Conservation (phyloP, 1,284 basidiomycete species). For the Cryptococcus sp. region DNA sequence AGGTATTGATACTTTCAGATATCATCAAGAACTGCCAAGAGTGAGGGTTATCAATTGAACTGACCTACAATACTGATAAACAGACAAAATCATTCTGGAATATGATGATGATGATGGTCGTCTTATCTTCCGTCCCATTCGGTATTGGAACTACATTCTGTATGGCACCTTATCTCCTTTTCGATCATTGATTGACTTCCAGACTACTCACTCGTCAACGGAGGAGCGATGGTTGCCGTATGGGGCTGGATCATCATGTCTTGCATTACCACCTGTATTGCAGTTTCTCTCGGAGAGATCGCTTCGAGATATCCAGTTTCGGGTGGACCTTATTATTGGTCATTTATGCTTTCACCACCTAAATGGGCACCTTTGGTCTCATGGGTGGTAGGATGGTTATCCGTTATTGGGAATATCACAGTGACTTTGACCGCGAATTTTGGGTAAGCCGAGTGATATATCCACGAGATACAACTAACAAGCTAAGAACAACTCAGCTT, state of each 20-base stretch:
- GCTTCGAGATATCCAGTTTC: conserved; percentile 46
- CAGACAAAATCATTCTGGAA: conserved; percentile 23
- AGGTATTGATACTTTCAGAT: neutral
- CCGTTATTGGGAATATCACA: conserved; percentile 48
- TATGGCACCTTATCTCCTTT: neutral
- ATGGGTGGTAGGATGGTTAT: conserved; percentile 50
- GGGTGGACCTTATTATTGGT: conserved; percentile 50
- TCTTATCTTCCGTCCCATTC: conserved; percentile 32
- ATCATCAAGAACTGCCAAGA: conserved; percentile 16
- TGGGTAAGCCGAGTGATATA: conserved; percentile 16
- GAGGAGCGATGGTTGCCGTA: conserved; percentile 32
- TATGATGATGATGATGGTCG: conserved; percentile 30
- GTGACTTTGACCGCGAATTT: conserved; percentile 49
- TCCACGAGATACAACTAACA: conserved; percentile 2
- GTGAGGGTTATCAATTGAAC: conserved; percentile 3
- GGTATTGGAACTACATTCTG: conserved; percentile 35
- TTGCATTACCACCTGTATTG: conserved; percentile 47
- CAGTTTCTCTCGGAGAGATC: conserved; percentile 49
- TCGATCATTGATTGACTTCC: neutral
- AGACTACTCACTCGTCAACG: conserved; percentile 34
- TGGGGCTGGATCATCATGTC: conserved; percentile 48
- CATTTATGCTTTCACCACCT: conserved; percentile 43
- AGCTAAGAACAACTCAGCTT: conserved; percentile 41
- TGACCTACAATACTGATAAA: conserved; percentile 1
- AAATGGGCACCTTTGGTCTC: conserved; percentile 41